These are phyloP conservation scores for Penicillium sp. DNA, from an alignment of 2,329 filamentous ascomycete species.

Conservation along the genomic window DNA sequence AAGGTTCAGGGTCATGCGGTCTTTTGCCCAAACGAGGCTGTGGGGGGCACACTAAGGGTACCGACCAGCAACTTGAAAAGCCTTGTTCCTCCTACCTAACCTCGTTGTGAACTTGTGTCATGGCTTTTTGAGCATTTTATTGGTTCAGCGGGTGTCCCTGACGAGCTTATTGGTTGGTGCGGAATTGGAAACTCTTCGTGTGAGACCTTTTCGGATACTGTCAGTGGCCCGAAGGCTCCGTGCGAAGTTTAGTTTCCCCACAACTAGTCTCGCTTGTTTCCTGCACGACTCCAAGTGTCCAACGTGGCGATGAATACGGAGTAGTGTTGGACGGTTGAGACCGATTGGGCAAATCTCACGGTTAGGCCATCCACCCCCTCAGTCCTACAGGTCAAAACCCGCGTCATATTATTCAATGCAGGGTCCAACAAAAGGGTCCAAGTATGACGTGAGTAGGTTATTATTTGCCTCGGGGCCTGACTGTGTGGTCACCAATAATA, in stretches of 20 bases:
- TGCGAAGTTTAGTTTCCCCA: constrained; percentile 4
- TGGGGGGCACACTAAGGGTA: background rate
- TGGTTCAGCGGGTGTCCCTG: constrained; percentile 9
- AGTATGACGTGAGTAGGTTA: constrained; percentile 7
- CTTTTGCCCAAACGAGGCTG: constrained; percentile 18
- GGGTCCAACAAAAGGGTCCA: constrained; percentile 2
- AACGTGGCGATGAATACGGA: constrained; percentile 9
- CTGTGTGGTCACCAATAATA: background rate
- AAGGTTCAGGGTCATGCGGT: constrained; percentile 17
- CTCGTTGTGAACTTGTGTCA: background rate
- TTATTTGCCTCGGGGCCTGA: background rate
- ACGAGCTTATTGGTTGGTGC: background rate
- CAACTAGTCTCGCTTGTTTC: constrained; percentile 9
- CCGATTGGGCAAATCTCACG: background rate
- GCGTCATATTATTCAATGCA: constrained; percentile 2
- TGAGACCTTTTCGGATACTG: constrained; percentile 1
- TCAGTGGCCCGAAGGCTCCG: constrained; percentile 4
- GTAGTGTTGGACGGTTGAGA: background rate
- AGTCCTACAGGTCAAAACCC: background rate
- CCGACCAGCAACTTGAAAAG: background rate
- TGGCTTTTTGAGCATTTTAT: background rate
- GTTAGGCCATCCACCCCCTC: background rate
- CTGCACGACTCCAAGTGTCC: background rate
- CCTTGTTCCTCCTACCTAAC: constrained; percentile 7
- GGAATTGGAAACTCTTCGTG: constrained; percentile 11